Conservation (phyloP, 2,329 filamentous ascomycete genomes). For the Atkinsonella hypoxylon region DNA sequence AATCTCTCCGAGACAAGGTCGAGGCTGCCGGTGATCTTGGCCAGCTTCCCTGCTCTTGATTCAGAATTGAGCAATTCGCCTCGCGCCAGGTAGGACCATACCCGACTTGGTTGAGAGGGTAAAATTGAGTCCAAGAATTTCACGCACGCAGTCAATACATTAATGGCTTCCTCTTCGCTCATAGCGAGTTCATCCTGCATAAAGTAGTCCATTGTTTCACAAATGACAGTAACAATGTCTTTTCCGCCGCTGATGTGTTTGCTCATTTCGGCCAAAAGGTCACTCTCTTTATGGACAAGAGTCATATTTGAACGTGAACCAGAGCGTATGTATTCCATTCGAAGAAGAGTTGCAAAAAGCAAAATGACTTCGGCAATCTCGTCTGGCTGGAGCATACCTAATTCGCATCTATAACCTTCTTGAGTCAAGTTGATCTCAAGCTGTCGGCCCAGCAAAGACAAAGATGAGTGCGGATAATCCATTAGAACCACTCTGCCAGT, state of each 20-base stretch:
- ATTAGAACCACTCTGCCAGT: slow-evolving; percentile 63
- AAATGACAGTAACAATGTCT: slow-evolving; percentile 72
- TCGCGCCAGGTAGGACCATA: slow-evolving; percentile 81
- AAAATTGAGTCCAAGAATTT: slow-evolving; percentile 69
- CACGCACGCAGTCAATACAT: slow-evolving; percentile 57
- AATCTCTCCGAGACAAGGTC: slow-evolving; percentile 70
- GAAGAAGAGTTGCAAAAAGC: slow-evolving; percentile 60
- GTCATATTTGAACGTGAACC: slow-evolving; percentile 15
- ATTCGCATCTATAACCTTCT: slow-evolving; percentile 38
- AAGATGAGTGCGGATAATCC: slow-evolving; percentile 67
- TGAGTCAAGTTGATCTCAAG: slow-evolving; percentile 55
- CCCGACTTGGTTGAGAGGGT: slow-evolving; percentile 62
- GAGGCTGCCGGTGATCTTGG: slow-evolving; percentile 66
- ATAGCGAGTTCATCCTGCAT: slow-evolving; percentile 44
- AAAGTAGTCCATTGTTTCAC: slow-evolving; percentile 69
- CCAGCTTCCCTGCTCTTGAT: slow-evolving; percentile 63
- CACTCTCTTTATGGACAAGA: slow-evolving; percentile 22
- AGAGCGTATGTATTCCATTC: slow-evolving; percentile 32
- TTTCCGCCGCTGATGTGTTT: slow-evolving; percentile 44
- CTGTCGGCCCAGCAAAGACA: slow-evolving; percentile 68
- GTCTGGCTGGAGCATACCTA: slow-evolving; percentile 43
- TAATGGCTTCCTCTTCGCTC: slow-evolving; percentile 52
- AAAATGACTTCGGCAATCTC: slow-evolving; percentile 62
- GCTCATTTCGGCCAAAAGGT: slow-evolving; percentile 43
- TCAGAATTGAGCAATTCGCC: slow-evolving; percentile 70